Evolutionary conservation across 2,329 filamentous ascomycete species (phyloP).

Genomic region (Phoma sp.): DNA sequence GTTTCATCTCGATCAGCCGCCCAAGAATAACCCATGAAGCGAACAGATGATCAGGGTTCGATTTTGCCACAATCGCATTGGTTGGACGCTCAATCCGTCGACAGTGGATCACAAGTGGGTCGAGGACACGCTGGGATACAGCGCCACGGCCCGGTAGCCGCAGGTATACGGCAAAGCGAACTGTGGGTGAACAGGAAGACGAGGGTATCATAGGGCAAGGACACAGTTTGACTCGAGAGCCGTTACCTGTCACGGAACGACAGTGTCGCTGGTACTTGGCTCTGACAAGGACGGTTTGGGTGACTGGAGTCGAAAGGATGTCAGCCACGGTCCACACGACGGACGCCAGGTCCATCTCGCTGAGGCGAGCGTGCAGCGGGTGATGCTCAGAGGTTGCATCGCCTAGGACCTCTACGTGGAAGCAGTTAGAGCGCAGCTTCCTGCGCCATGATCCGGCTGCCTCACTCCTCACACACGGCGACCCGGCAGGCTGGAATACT

Average conservation of each 20-base stretch:
- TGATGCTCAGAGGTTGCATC: conserved; percentile 37
- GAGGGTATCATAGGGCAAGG: conserved; percentile 22
- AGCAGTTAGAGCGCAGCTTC: conserved; percentile 23
- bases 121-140: conserved; percentile 31
- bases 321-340: conserved; percentile 21
- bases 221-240: conserved; percentile 25
- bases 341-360: conserved; percentile 22
- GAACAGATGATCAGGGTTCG: conserved; percentile 47
- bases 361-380: conserved; percentile 24
- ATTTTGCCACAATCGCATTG: conserved; percentile 28
- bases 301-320: conserved; percentile 17
- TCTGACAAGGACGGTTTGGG: conserved; percentile 15
- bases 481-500: conserved; percentile 41
- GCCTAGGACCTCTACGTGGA: conserved; percentile 21
- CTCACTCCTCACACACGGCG: conserved; percentile 28
- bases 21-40: conserved; percentile 46
- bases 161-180: conserved; percentile 34
- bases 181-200: conserved; percentile 26
- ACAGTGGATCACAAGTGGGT: conserved; percentile 28
- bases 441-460: conserved; percentile 41
- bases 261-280: conserved; percentile 24
- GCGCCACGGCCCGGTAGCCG: conserved; percentile 45
- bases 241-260: conserved; percentile 46
- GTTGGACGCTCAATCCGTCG: conserved; percentile 39
- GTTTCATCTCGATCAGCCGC: conserved; percentile 49